phyloP scores from a whole-genome alignment of 2,329 filamentous ascomycete species.

The Fusarium sp. region DNA sequence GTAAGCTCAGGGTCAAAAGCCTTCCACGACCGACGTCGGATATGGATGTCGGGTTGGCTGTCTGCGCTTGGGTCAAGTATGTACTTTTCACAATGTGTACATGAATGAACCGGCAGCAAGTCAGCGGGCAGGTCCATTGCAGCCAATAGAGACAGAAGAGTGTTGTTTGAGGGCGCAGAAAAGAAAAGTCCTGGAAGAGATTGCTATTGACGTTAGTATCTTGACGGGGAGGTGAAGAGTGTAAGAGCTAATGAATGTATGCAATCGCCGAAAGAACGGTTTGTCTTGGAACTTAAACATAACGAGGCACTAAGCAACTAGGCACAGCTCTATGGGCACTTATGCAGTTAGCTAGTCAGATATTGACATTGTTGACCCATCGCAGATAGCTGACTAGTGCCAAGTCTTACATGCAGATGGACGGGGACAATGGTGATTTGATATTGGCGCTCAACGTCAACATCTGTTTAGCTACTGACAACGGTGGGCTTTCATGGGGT shows the following conservation, averaged over 20 bases:
- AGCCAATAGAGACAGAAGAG: background rate
- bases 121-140: background rate
- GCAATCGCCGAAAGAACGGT: too few relatives aligned
- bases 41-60: background rate
- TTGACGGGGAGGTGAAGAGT: background rate
- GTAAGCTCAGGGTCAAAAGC: background rate
- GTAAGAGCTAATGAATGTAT: too few relatives aligned
- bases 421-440: too few relatives aligned
- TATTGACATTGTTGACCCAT: too few relatives aligned
- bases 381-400: too few relatives aligned
- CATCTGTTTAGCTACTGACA: too few relatives aligned
- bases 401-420: too few relatives aligned
- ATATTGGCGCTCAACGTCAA: too few relatives aligned
- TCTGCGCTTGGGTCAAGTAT: background rate
- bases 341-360: too few relatives aligned
- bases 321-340: background rate
- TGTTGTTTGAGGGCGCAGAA: background rate
- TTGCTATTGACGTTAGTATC: too few relatives aligned
- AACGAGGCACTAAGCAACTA: background rate
- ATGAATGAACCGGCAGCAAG: background rate
- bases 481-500: too few relatives aligned
- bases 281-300: background rate
- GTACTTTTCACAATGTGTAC: background rate
- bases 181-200: too few relatives aligned
- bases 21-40: background rate